phyloP scores from a whole-genome alignment of 2,329 filamentous ascomycete genomes.

The Aspergillus hiratsukae region DNA sequence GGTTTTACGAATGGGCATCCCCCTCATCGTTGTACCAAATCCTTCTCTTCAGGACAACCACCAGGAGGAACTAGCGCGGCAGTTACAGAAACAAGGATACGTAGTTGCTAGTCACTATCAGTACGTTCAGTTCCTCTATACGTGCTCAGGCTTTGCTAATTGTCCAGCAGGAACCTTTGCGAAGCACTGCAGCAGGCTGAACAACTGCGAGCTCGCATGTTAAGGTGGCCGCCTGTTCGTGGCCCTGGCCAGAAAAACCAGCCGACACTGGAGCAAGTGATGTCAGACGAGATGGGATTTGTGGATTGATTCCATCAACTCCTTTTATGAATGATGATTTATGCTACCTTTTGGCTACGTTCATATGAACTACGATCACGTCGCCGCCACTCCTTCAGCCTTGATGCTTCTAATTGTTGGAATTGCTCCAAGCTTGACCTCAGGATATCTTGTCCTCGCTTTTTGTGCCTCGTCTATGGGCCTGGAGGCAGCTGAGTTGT shows the following conservation, averaged over 20 bases:
- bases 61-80: conserved; percentile 77
- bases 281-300: conserved; percentile 56
- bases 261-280: conserved; percentile 46
- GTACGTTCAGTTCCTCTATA: conserved; percentile 43
- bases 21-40: conserved; percentile 89
- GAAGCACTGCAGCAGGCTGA: conserved; percentile 48
- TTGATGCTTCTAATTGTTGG: neutral
- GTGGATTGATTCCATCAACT: conserved; percentile 38
- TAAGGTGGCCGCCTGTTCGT: conserved; percentile 49
- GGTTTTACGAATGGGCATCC: conserved; percentile 66
- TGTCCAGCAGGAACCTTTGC: conserved; percentile 41
- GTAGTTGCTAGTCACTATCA: conserved; percentile 65
- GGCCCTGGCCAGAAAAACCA: conserved; percentile 40
- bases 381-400: neutral
- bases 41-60: conserved; percentile 79
- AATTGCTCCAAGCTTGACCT: neutral
- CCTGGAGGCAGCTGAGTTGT: neutral
- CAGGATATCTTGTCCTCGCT: neutral
- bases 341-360: neutral
- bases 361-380: neutral
- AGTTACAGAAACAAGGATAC: conserved; percentile 70
- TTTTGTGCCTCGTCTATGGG: neutral
- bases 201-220: conserved; percentile 38
- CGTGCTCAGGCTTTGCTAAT: conserved; percentile 6
- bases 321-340: neutral